Base-by-base conservation (phyloP, 306 rosid species). In the Senna siamea region DNA sequence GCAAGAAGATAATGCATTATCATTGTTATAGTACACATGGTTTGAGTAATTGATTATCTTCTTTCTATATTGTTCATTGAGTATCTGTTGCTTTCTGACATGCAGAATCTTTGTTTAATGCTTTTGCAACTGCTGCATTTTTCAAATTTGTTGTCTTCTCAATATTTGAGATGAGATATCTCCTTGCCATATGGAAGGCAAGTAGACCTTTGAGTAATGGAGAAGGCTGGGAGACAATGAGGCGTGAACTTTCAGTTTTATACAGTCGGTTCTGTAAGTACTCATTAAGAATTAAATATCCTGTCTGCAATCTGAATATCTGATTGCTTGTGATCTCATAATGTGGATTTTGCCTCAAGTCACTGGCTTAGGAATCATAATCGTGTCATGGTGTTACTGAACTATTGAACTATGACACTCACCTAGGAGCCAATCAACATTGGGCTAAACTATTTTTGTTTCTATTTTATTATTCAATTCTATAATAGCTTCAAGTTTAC, bases 121-220 rank as follows among this genome's bases (percentile, higher is more conserved):
- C 97, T 70, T 93, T 93, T 85, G 98, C 98, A 43, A 93, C 96
- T 52, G 98, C 97, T 34, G 96, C 98, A 22, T 91, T 93, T 84
- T 93, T 93, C 94, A 91, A 93, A 85, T 93, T 93, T 40, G 96
- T 93, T 4, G 94, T 89, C 62, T 91, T 93, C 89, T 93, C 98
- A 48, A 88, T 93, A 73, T 93, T 93, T 63, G 98, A 93, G 90
- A 89, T 89, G 98, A 88, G 98, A 83, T 93, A 93, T 80, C 98
- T 93, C 69, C 96, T 93, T 79, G 96, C 89, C 14, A 93, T 93
- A 79, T 93, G 98, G 98, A 93, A 91, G 83, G 98, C 98, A 72
- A 87, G 68, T 78, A 82, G 96, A 84, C 94, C 98, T 59, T 79
- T 81, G 83, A 89, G 85, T 85, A 88, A 71, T 18, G 96, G 96